Evolutionary conservation across 495 filamentous ascomycete species (phyloP).

Genomic region (Lasiosphaeriaceae sp.): DNA sequence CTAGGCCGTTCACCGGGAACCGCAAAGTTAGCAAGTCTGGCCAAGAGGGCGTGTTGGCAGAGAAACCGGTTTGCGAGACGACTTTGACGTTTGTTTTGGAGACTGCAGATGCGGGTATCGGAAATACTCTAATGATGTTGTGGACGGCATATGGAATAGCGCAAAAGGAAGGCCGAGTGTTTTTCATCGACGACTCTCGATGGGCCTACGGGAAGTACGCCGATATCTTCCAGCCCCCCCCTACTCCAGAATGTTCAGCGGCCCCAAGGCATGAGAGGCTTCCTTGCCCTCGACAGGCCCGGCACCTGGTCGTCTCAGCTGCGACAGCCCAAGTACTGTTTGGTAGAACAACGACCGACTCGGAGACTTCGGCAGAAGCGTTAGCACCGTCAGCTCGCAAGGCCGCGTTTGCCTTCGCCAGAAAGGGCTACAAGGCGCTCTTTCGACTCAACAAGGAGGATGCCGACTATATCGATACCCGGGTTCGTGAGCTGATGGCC

Average conservation of each 20-base stretch:
- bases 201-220: constrained; percentile 73
- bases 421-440: constrained; percentile 59
- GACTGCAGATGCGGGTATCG: constrained; percentile 62
- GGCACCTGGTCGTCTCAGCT: constrained; percentile 66
- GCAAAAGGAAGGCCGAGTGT: constrained; percentile 60
- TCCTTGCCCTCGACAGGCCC: constrained; percentile 65
- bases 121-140: constrained; percentile 63
- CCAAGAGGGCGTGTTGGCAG: constrained; percentile 20
- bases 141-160: constrained; percentile 77
- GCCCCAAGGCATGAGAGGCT: constrained; percentile 61
- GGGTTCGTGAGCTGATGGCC: constrained; percentile 42
- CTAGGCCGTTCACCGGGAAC: constrained; percentile 23
- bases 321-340: constrained; percentile 55
- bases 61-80: constrained; percentile 54
- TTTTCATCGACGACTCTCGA: constrained; percentile 71
- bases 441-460: constrained; percentile 59
- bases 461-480: constrained; percentile 48
- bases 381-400: constrained; percentile 31
- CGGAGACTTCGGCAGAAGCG: constrained; percentile 41
- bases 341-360: constrained; percentile 1
- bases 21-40: constrained; percentile 13
- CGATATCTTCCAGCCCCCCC: constrained; percentile 61
- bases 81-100: constrained; percentile 70
- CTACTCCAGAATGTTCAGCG: constrained; percentile 51
- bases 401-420: constrained; percentile 57